These are phyloP conservation scores for Petunia hybrid DNA, from an alignment of 305 asterid species.

Conservation along the genomic window DNA sequence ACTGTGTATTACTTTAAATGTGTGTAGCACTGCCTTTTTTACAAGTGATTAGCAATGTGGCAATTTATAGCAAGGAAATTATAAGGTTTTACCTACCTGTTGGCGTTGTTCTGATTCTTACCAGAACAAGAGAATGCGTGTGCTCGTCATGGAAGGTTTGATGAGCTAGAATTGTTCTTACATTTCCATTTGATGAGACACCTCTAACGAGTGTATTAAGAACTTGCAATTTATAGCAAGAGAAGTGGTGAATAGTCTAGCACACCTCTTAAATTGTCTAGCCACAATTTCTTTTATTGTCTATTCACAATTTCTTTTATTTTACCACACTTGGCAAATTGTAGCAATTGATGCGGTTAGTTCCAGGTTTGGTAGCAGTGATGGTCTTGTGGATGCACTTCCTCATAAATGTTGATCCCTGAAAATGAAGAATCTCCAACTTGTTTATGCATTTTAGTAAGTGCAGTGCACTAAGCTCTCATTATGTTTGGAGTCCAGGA, in stretches of 20 bases:
- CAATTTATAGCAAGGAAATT: background rate
- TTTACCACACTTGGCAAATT: background rate
- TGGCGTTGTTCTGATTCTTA: background rate
- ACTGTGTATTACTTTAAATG: background rate
- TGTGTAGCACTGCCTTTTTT: background rate
- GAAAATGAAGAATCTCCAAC: background rate
- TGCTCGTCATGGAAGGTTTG: background rate
- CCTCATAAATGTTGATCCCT: constrained; percentile 45
- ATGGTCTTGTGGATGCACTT: constrained; percentile 66
- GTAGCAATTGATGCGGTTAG: constrained; percentile 63
- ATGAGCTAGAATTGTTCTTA: constrained; percentile 18
- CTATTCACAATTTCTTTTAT: background rate
- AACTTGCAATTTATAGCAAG: background rate
- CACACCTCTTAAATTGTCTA: background rate
- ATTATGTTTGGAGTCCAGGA: background rate
- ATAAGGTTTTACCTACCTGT: background rate
- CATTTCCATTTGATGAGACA: background rate
- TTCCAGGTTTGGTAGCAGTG: constrained; percentile 62
- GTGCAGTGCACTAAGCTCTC: background rate
- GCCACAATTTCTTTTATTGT: background rate
- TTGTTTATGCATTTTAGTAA: background rate
- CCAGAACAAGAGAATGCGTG: background rate
- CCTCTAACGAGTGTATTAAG: background rate
- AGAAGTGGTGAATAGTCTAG: background rate
- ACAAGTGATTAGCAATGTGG: background rate